Base-by-base conservation (phyloP, 805 yeast species). In the Metschnikowia matae region DNA sequence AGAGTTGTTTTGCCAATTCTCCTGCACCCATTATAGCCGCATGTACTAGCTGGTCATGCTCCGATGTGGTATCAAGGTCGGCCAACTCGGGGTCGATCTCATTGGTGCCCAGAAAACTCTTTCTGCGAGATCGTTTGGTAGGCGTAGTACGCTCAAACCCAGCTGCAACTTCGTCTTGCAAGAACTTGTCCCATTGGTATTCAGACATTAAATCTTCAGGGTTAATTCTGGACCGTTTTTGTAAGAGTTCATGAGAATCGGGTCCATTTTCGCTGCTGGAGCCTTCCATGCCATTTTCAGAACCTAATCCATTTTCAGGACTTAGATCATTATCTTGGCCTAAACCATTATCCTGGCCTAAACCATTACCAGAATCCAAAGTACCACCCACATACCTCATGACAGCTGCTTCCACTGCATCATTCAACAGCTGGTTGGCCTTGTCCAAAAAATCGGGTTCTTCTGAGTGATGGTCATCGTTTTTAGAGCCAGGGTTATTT, bases 371-470 rank as follows among this genome's bases (percentile, higher is more conserved):
- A 21, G 57, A 21, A 15, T 73, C 80, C 39, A 84, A 65, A 1
- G 83, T 78, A 6, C 84, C 86, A 17, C 86, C 89, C 13, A 85
- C 92, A 57, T 80, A 80, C 49, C 80, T 77, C 80, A 86, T 75
- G 15, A 87, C 90, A 0, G 90, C 94, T 15, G 87, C 94, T 59
- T 85, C 94, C 2, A 85, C 94, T 13, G 80, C 82, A 50, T 73
- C 78, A 45, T 69, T 73, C 32, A 73, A 61, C 56, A 70, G 75
- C 52, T 71, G 75, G 53, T 32, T 66, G 13, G 66, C 65, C 37
- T 67, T 67, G 15, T 62, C 60, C 57, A 54, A 52, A 8, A 54
- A 48, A 15, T 53, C 61, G 11, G 48, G 47, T 6, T 37, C 34
- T 29, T 48, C 48, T 15, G 42, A 21, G 21, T 49, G 39, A 17